Base-by-base conservation (phyloP, 2,329 filamentous ascomycete species). In the Ilyonectria robusta region DNA sequence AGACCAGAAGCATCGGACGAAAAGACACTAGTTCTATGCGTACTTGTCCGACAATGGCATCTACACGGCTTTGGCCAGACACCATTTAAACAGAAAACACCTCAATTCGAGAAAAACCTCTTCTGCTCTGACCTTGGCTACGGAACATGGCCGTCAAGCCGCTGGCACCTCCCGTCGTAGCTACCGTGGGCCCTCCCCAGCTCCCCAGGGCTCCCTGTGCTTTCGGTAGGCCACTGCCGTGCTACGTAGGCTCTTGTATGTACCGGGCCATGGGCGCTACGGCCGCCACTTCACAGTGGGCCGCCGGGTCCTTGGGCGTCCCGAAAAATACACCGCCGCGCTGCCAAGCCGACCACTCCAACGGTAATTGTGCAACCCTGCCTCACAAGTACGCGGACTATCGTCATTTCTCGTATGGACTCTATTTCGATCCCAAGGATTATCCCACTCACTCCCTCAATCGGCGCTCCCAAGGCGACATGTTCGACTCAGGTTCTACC, bases 281-380 rank as follows among this genome's bases (percentile, higher is more conserved):
- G 35, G 40, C 54, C 62, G 50, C 62, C 33, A 60, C 62, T 42
- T 56, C 37, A 26, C 57, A 46, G 56, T 60, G 50, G 62, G 37
- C 53, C 59, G 29, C 10, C 15, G 42, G 44, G 19, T 10, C 44
- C 10, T 48, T 51, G 48, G 56, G 15, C 51, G 50, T 57, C 56
- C 62, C 62, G 57, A 60, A 19, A 53, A 56, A 56, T 35, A 65
- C 62, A 65, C 62, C 48, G 62, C 57, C 62, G 62, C 57, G 56
- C 42, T 50, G 56, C 62, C 62, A 65, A 65, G 62, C 54, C 48
- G 50, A 44, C 56, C 55, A 60, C 51, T 60, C 57, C 62, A 65
- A 65, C 62, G 62, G 62, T 60, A 65, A 56, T 65, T 65, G 44
- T 23, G 23, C 44, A 8, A 42, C 40, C 15, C 37, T n/a, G 13